phyloP scores from a whole-genome alignment of 208 protist genomes.

The Leishmania gerbilli region DNA sequence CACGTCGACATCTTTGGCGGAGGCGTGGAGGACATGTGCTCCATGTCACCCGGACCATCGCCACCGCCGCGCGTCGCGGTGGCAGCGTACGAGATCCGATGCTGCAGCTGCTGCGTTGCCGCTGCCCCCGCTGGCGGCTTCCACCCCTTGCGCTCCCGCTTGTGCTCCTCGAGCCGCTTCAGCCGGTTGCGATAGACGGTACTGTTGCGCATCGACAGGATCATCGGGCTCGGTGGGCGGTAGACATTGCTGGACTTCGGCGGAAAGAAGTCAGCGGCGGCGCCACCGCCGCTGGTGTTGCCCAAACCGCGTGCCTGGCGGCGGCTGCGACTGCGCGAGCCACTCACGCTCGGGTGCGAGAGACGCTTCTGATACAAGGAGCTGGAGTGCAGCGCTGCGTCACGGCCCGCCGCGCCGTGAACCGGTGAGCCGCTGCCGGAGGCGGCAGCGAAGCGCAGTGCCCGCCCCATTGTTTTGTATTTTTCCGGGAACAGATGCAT shows the following conservation, averaged over 20 bases:
- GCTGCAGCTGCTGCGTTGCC: not conserved
- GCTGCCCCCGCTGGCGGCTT: not conserved
- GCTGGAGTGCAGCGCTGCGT: constrained; percentile 1
- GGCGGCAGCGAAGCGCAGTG: constrained; percentile 12
- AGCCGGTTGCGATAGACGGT: constrained; percentile 38
- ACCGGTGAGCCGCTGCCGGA: not conserved
- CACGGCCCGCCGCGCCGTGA: not conserved
- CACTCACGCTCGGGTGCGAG: constrained; percentile 2
- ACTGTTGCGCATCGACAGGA: constrained; percentile 84
- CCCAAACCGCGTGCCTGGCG: not conserved
- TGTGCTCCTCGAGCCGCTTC: constrained; percentile 34
- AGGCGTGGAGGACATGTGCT: not conserved
- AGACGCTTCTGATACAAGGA: not conserved
- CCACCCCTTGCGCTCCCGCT: not conserved
- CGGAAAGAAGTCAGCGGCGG: constrained; percentile 45
- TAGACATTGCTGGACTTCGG: constrained; percentile 53
- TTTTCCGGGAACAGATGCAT: constrained; percentile 62
- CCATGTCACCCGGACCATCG: constrained; percentile 9
- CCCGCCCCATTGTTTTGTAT: constrained; percentile 21
- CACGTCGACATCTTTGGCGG: constrained; percentile 16
- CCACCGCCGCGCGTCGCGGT: not conserved
- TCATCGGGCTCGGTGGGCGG: constrained; percentile 82
- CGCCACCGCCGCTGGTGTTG: not conserved
- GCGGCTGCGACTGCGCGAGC: not conserved
- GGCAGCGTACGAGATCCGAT: not conserved